A percentile compares a stretch with the other conserved stretches of the same genome.
phyloP scores from a whole-genome alignment of 176 grass and related monocot species.

The Alopecurus myosuroides region DNA sequence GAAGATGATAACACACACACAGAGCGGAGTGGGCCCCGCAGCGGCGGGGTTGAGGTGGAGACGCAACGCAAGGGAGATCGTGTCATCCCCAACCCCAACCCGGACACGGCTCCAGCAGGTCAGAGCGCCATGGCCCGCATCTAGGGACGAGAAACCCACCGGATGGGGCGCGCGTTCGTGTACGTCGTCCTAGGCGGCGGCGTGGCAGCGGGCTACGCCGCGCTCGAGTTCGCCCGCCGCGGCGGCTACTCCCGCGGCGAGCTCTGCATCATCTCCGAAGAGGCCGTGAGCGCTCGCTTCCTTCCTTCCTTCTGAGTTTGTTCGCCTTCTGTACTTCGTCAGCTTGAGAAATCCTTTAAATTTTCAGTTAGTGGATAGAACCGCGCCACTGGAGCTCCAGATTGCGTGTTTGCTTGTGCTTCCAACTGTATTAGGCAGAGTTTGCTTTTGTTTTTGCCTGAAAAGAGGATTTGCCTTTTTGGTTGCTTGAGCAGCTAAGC shows the following conservation, averaged over 20 bases:
- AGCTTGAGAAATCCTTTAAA: background rate
- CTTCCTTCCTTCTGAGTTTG: background rate
- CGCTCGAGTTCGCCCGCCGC: slow-evolving; percentile 79
- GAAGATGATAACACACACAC: slow-evolving; percentile 16
- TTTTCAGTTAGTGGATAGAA: background rate
- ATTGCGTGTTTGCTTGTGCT: background rate
- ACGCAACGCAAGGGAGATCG: background rate
- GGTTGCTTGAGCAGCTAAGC: background rate
- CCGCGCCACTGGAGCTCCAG: background rate
- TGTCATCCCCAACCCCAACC: background rate
- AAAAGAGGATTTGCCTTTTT: background rate
- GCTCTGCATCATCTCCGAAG: slow-evolving; percentile 97
- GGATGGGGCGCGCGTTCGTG: slow-evolving; percentile 68
- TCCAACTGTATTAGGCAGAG: background rate
- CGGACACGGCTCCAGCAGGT: background rate
- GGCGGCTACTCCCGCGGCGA: slow-evolving; percentile 46
- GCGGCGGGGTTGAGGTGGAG: background rate
- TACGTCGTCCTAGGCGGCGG: slow-evolving; percentile 91
- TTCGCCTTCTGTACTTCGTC: background rate
- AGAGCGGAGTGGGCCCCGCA: slow-evolving; percentile 19
- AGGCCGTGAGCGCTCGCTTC: slow-evolving; percentile 16
- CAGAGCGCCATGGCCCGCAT: slow-evolving; percentile 32
- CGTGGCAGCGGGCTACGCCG: slow-evolving; percentile 89
- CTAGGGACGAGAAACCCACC: background rate
- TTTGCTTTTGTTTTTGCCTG: background rate